Evolutionary conservation across 441 rosid genomes (phyloP).

Genomic region (Raphanus hybrid): DNA sequence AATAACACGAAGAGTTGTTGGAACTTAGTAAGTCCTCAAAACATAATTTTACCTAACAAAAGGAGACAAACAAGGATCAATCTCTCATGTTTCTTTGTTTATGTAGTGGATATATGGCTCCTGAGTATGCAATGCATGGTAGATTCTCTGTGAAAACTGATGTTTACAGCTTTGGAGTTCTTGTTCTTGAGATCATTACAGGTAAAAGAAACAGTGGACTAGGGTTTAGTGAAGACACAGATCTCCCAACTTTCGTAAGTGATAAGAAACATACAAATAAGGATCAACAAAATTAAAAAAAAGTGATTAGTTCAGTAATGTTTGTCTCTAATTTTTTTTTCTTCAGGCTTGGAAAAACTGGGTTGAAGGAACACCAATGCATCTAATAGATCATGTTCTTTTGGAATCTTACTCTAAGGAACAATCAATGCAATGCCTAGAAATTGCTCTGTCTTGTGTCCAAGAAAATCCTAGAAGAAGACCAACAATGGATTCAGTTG

Average conservation of each 20-base stretch:
- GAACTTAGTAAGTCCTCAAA: slow-evolving; percentile 38
- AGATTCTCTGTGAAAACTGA: slow-evolving; percentile 28
- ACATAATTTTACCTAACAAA: background rate
- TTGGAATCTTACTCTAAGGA: slow-evolving; percentile 12
- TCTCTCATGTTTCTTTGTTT: too few species aligned
- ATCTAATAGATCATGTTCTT: slow-evolving; percentile 43
- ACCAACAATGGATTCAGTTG: slow-evolving; percentile 49
- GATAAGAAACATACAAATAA: slow-evolving; percentile 1
- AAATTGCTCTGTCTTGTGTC: slow-evolving; percentile 48
- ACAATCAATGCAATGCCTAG: slow-evolving; percentile 48
- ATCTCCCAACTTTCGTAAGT: slow-evolving; percentile 37
- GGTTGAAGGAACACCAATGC: slow-evolving; percentile 39
- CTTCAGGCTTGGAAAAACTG: slow-evolving; percentile 36
- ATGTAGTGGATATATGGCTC: slow-evolving; percentile 37
- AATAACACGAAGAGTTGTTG: slow-evolving; percentile 33
- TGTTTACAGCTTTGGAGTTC: slow-evolving; percentile 36
- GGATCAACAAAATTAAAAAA: background rate
- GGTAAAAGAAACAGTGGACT: slow-evolving; percentile 31
- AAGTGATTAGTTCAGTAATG: background rate
- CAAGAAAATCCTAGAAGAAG: slow-evolving; percentile 50
- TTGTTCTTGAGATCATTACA: slow-evolving; percentile 37
- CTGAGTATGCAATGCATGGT: slow-evolving; percentile 40
- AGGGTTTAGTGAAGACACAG: slow-evolving; percentile 27
- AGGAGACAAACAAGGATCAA: background rate
- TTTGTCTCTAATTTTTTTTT: background rate